Base-by-base conservation (phyloP, 2,329 filamentous ascomycete genomes). In the Phyllosticta citrichinensis region DNA sequence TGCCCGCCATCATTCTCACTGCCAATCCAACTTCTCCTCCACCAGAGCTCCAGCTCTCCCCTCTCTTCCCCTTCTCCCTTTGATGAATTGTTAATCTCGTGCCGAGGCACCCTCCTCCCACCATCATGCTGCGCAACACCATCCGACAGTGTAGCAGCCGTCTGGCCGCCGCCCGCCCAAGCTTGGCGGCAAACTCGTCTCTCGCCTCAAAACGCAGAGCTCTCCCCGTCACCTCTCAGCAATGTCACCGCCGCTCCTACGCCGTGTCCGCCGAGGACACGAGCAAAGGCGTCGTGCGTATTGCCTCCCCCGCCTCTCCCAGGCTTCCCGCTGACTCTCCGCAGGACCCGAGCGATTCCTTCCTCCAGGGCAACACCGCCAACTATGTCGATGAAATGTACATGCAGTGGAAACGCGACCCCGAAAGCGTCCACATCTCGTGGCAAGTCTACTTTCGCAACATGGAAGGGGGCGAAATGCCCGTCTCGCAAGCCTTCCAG, bases 321-420 rank as follows among this genome's bases (percentile, higher is more conserved):
- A 30, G 35, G n/a, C 14, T 30, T 19, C 20, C 56, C 52, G 66
- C 72, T 72, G 67, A 73, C 67, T 56, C 64, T 64, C 64, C 64
- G 63, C 66, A 84, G 82, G 91, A 96, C 74, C 85, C 92, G 66
- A 96, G 89, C 76, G 94, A 99, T 78, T 96, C 87, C 79, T 99
- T 99, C 82, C 84, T 99, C 64, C 90, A 91, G 65, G 94, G 94
- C 67, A 97, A 90, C 81, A 94, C 93, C 63, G 94, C 94, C 77
- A 97, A 96, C 80, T 99, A 99, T 80, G 91, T 99, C 74, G 94
- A 99, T 76, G 94, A 97, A 81, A 99, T 99, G 94, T 99, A 99
- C 78, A 81, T 97, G 80, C 87, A 92, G 74, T 99, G 94, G 94
- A 96, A 93, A 79, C 82, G 89, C 66, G 91, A 99, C 70, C 92